Percentiles rank a stretch among this genome's conserved stretches.
These are phyloP conservation scores for Boletus mariae DNA, from an alignment of 1,284 basidiomycete genomes.

Conservation along the genomic window DNA sequence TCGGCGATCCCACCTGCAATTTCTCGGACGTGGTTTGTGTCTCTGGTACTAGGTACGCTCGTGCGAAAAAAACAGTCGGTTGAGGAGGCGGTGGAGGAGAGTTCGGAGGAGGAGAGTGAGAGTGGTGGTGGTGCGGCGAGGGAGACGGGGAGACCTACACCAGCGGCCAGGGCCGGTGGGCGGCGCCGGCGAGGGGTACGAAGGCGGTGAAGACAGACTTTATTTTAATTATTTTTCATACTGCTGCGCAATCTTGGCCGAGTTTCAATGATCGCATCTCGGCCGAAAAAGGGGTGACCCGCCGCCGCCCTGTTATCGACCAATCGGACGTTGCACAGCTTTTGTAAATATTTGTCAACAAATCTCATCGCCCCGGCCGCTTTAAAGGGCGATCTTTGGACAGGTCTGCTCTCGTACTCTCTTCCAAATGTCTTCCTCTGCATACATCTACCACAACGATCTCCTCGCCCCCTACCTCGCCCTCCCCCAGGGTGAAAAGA, in stretches of 20 bases:
- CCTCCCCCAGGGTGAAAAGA: constrained; percentile 79
- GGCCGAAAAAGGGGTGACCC: constrained; percentile 8
- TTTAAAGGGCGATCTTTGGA: constrained; percentile 19
- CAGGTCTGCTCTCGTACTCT: not conserved
- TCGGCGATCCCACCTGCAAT: constrained; percentile 46
- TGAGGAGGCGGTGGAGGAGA: constrained; percentile 6
- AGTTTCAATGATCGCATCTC: not conserved
- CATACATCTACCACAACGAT: constrained; percentile 63
- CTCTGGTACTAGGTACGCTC: constrained; percentile 32
- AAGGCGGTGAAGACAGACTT: constrained; percentile 11
- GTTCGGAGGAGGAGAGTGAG: constrained; percentile 17
- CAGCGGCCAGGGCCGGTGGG: constrained; percentile 50
- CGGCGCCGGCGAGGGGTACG: constrained; percentile 45
- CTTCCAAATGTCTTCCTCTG: constrained; percentile 23
- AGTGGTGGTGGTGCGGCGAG: constrained; percentile 33
- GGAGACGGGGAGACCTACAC: not conserved
- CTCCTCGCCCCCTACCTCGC: constrained; percentile 84
- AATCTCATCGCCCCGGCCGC: constrained; percentile 5
- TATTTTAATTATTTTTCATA: not conserved
- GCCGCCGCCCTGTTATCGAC: constrained; percentile 26
- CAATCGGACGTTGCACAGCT: constrained; percentile 21
- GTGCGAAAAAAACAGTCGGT: constrained; percentile 21
- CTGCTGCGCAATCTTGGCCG: too few species aligned
- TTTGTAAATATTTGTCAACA: constrained; percentile 28
- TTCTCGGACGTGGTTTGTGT: constrained; percentile 50